Evolutionary conservation across 768 basidiomycete species (phyloP), one percentile per base, ranked within the genome.

Genomic region (Fistulinella prunicolor): DNA sequence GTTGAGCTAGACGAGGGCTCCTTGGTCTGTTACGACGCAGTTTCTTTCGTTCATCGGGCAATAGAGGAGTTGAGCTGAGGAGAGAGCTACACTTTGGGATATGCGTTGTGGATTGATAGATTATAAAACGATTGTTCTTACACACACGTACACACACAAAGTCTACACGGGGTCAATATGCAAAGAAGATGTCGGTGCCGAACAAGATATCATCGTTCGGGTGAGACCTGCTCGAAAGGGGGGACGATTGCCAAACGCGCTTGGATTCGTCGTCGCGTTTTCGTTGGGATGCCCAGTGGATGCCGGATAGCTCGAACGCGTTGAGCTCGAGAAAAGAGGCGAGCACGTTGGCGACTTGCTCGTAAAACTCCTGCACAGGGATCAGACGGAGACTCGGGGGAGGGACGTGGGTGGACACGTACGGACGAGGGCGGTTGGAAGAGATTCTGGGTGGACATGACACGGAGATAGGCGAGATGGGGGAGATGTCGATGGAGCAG

Each of bases 271-370:
- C 62, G 44, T 68, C 61, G 54, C 73, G 73, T 54, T 67, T 71
- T 38, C 67, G 72, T n/a, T 75, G 73, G 6, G 80, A 81, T 40
- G 77, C 74, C 85, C 86, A 89, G 54, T 83, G 84, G 68, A 89
- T 80, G 28, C 87, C 88, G 39, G 78, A 83, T 23, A 89, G 77
- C 61, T 89, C 87, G 58, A 87, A 87, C 38, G 79, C 77, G 52
- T 76, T 70, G 29, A 89, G 75, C 46, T 78, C 68, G n/a, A 78
- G 69, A 52, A 89, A 76, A 8, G 75, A 74, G n/a, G 75, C 71
- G 51, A 90, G 73, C 6, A 73, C 70, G 40, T 68, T 67, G 44
- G 84, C 77, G 36, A 85, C 78, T 53, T 82, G 74, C 39, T 79
- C 70, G 57, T 84, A 83, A 60, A 85, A 85, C 17, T 74, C 71